Evolutionary conservation across 2,329 filamentous ascomycete genomes (phyloP).

Genomic region (Cadophora gregata): DNA sequence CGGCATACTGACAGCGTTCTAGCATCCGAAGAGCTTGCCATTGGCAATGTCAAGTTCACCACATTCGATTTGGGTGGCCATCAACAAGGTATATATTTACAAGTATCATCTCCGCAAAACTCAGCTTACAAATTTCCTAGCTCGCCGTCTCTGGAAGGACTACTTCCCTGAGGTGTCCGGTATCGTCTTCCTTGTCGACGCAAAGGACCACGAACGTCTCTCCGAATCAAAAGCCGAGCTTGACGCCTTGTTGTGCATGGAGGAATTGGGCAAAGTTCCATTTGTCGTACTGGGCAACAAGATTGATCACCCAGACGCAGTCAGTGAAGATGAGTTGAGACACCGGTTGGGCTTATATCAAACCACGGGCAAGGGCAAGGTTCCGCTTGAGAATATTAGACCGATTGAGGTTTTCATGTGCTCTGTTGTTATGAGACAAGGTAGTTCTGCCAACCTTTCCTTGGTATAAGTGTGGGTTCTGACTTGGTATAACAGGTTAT

Average conservation of each 20-base stretch:
- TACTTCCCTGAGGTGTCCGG: slow-evolving; percentile 97
- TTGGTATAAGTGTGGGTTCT: slow-evolving; percentile 23
- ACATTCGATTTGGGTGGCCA: slow-evolving; percentile 94
- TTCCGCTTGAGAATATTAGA: slow-evolving; percentile 87
- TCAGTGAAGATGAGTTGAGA: slow-evolving; percentile 94
- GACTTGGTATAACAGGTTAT: slow-evolving; percentile 62
- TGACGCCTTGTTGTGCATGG: slow-evolving; percentile 93
- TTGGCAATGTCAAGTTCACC: slow-evolving; percentile 92
- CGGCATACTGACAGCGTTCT: slow-evolving; percentile 35
- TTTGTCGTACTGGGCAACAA: slow-evolving; percentile 98
- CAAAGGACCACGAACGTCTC: slow-evolving; percentile 96
- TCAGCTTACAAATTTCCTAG: slow-evolving; percentile 50
- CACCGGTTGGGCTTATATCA: slow-evolving; percentile 93
- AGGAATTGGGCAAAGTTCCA: slow-evolving; percentile 93
- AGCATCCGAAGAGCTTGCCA: slow-evolving; percentile 91
- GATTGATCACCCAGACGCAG: slow-evolving; percentile 96
- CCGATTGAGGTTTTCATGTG: slow-evolving; percentile 99
- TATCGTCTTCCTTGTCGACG: slow-evolving; percentile 97
- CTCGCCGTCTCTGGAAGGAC: slow-evolving; percentile 93
- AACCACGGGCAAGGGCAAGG: slow-evolving; percentile 95
- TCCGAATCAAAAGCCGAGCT: slow-evolving; percentile 95
- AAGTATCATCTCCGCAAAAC: neutral
- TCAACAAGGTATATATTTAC: slow-evolving; percentile 72
- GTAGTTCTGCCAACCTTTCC: slow-evolving; percentile 50
- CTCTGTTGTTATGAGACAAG: slow-evolving; percentile 97